Conservation (phyloP, 345 rosid species). For the Chamaenerion angustifolium region DNA sequence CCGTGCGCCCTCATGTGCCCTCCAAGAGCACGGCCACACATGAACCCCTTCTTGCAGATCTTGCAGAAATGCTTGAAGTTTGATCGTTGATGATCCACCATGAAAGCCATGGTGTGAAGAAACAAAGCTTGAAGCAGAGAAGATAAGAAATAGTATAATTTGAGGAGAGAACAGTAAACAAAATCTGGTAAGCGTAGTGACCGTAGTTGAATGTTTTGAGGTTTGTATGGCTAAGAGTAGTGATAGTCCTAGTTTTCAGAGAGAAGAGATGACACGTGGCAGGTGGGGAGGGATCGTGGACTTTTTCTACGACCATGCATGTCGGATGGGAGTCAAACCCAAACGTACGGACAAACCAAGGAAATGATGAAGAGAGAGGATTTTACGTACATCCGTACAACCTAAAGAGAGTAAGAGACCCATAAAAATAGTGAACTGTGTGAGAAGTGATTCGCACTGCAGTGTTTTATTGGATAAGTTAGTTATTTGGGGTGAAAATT, state of each 20-base stretch:
- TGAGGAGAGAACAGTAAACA: not conserved
- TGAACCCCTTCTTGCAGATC: constrained; percentile 64
- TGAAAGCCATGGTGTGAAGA: constrained; percentile 30
- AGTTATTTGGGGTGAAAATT: too few species aligned
- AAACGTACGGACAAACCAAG: too few species aligned
- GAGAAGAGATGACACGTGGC: not conserved
- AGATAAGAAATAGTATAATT: not conserved
- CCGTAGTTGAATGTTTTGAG: constrained; percentile 17
- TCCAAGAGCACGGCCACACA: constrained; percentile 58
- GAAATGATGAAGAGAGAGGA: too few species aligned
- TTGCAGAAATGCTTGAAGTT: constrained; percentile 46
- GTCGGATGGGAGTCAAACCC: constrained; percentile 5
- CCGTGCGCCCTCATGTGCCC: constrained; percentile 85
- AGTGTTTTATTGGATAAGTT: too few species aligned
- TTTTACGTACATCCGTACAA: too few species aligned
- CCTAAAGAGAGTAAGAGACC: too few species aligned
- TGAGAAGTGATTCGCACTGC: too few species aligned
- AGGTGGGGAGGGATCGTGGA: constrained; percentile 13
- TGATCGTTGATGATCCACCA: constrained; percentile 38
- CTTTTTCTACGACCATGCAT: constrained; percentile 26
- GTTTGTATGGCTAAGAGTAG: constrained; percentile 31
- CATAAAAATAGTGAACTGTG: too few species aligned
- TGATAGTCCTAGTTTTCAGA: constrained; percentile 45
- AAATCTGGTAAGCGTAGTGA: constrained; percentile 18
- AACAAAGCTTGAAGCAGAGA: not conserved